These are phyloP conservation scores for Rhizopogon rudus DNA, from an alignment of 768 basidiomycete genomes.

Conservation along the genomic window DNA sequence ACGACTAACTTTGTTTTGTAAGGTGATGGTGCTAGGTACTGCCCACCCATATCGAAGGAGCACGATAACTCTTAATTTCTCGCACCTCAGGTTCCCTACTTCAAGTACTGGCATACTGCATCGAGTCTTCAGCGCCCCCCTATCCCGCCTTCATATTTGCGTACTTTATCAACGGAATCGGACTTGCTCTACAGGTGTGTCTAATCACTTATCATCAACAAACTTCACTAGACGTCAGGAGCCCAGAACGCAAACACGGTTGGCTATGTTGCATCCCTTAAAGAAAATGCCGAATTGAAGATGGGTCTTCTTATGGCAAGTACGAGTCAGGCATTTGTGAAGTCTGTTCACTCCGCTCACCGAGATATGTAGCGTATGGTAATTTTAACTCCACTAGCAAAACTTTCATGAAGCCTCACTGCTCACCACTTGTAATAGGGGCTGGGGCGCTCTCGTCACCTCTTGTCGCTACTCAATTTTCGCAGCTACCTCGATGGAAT, in stretches of 20 bases:
- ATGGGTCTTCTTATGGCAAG: slow-evolving; percentile 65
- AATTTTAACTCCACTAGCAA: neutral
- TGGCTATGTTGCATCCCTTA: slow-evolving; percentile 59
- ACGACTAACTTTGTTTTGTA: neutral
- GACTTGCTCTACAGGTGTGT: slow-evolving; percentile 40
- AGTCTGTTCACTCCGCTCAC: neutral
- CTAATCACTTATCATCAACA: neutral
- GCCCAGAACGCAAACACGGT: slow-evolving; percentile 67
- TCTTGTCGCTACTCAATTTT: slow-evolving; percentile 78
- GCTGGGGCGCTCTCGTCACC: slow-evolving; percentile 65
- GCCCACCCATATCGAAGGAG: neutral
- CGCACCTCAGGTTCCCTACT: slow-evolving; percentile 38
- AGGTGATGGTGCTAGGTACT: slow-evolving; percentile 38
- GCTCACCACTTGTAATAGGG: slow-evolving; percentile 33
- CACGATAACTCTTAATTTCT: neutral
- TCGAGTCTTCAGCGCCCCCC: slow-evolving; percentile 53
- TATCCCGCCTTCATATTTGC: slow-evolving; percentile 58
- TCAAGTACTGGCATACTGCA: slow-evolving; percentile 49
- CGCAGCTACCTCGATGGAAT: slow-evolving; percentile 61
- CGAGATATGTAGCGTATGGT: neutral
- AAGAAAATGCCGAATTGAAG: slow-evolving; percentile 51
- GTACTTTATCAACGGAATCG: slow-evolving; percentile 45
- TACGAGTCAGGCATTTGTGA: neutral
- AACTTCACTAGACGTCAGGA: neutral
- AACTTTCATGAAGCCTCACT: neutral